Evolutionary conservation across 306 rosid species (phyloP).

Genomic region (Lotus japonicus): DNA sequence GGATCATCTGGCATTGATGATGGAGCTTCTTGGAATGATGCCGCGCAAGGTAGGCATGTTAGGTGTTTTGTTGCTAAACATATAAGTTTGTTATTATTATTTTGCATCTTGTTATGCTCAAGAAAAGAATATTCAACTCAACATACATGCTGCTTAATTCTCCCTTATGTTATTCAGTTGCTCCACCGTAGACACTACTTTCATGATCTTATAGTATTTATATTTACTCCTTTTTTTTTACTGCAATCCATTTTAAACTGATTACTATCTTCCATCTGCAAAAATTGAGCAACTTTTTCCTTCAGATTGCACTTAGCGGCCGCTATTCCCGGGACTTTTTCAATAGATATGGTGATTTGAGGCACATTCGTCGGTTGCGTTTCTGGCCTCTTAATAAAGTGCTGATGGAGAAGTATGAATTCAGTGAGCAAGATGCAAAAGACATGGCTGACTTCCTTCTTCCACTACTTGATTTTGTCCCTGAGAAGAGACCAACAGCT

Average conservation of each 20-base stretch:
- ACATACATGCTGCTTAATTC: not conserved
- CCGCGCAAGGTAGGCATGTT: slow-evolving; percentile 79
- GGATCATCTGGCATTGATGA: slow-evolving; percentile 98
- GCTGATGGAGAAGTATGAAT: slow-evolving; percentile 74
- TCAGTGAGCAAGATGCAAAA: slow-evolving; percentile 81
- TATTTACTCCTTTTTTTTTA: not conserved
- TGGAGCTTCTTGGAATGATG: slow-evolving; percentile 99
- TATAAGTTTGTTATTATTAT: not conserved
- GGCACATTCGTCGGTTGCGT: slow-evolving; percentile 88
- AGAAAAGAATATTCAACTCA: too few species aligned
- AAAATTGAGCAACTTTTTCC: slow-evolving; percentile 11
- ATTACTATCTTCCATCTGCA: not conserved
- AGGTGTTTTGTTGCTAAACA: not conserved
- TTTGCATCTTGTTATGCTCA: not conserved
- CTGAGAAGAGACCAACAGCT: slow-evolving; percentile 90
- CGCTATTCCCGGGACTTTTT: slow-evolving; percentile 95
- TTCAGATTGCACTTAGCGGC: slow-evolving; percentile 93
- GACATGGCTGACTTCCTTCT: slow-evolving; percentile 65
- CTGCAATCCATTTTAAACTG: slow-evolving; percentile 2
- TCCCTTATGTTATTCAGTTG: not conserved
- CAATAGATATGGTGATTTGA: slow-evolving; percentile 78
- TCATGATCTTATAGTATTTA: not conserved
- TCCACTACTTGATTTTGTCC: slow-evolving; percentile 85
- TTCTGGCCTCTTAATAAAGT: slow-evolving; percentile 94
- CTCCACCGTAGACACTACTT: not conserved